These are phyloP conservation scores for Boletus edulis DNA, from an alignment of 768 basidiomycete species.

Conservation along the genomic window DNA sequence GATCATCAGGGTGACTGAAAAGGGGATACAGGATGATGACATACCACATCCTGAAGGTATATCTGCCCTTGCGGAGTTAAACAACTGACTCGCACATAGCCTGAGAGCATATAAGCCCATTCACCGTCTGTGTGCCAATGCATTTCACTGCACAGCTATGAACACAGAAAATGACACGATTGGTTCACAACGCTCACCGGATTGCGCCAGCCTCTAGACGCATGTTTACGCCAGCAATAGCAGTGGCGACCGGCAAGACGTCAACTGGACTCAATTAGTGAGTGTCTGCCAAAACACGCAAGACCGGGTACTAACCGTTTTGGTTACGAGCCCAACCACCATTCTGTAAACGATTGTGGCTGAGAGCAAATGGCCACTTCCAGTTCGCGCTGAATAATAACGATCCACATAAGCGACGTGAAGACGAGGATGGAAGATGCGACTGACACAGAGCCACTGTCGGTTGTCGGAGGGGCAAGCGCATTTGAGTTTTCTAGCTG, in stretches of 20 bases:
- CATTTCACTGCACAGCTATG: constrained; percentile 33
- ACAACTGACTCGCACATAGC: constrained; percentile 47
- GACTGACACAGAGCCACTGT: constrained; percentile 48
- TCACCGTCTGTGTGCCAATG: constrained; percentile 44
- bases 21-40: constrained; percentile 19
- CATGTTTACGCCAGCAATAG: constrained; percentile 42
- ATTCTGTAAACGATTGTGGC: constrained; percentile 55
- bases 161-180: neutral
- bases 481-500: constrained; percentile 55
- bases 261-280: constrained; percentile 27
- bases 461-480: constrained; percentile 62
- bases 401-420: neutral
- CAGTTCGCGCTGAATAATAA: constrained; percentile 37
- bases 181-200: constrained; percentile 25
- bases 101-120: constrained; percentile 56
- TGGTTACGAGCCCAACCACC: constrained; percentile 71
- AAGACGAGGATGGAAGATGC: neutral
- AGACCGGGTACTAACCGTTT: constrained; percentile 40
- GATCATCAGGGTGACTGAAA: constrained; percentile 11
- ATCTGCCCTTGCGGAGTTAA: constrained; percentile 51
- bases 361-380: constrained; percentile 65
- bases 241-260: constrained; percentile 39
- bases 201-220: constrained; percentile 40
- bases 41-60: constrained; percentile 53
- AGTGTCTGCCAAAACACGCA: neutral